These are phyloP conservation scores for Mycena rebaudengoi DNA, from an alignment of 768 basidiomycete genomes.

Conservation along the genomic window DNA sequence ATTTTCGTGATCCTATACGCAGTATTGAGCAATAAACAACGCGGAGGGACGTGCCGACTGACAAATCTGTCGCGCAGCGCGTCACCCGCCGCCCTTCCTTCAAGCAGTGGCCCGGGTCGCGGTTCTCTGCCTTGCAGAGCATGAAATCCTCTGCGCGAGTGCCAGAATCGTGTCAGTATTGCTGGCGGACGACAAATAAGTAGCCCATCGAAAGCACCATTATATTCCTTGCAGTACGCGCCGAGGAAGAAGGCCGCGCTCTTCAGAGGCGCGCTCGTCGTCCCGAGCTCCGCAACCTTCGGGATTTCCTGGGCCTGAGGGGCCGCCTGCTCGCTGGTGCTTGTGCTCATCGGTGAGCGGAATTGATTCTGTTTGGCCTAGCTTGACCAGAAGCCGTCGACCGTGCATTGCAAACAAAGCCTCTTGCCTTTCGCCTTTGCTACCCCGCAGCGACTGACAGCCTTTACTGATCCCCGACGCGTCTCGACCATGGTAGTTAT, in stretches of 20 bases:
- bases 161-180: constrained; percentile 43
- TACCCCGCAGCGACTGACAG: too few species aligned
- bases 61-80: constrained; percentile 94
- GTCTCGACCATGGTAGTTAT: too few species aligned
- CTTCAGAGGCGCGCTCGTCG: constrained; percentile 92
- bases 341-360: constrained; percentile 11
- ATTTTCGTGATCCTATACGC: constrained; percentile 85
- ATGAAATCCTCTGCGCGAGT: constrained; percentile 84
- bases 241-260: constrained; percentile 98
- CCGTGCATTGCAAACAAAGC: neutral
- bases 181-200: neutral
- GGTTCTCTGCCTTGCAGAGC: constrained; percentile 95
- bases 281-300: constrained; percentile 87
- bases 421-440: too few species aligned
- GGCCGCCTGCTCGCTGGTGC: constrained; percentile 14
- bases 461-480: too few species aligned
- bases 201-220: constrained; percentile 61
- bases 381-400: neutral
- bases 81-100: constrained; percentile 97
- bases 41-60: constrained; percentile 42
- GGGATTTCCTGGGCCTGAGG: constrained; percentile 47
- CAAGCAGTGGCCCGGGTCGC: constrained; percentile 91
- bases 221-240: constrained; percentile 94
- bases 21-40: neutral
- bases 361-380: constrained; percentile 5